Evolutionary conservation across 257 asterid species (phyloP).

Genomic region (Misopates orontium): DNA sequence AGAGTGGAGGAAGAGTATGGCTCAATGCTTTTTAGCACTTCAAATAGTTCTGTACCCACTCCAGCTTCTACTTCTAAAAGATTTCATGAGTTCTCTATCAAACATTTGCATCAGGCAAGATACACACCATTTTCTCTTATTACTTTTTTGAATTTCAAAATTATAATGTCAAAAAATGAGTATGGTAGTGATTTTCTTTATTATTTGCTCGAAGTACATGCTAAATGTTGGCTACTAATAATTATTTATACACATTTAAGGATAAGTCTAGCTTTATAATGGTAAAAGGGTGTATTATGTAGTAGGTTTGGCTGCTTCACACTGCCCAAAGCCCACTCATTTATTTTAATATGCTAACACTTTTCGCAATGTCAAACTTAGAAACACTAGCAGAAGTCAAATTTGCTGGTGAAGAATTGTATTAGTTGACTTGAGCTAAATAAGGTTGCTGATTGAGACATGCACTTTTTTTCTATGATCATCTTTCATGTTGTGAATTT

Average conservation of each 20-base stretch:
- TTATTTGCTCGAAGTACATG: background rate
- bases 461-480: background rate
- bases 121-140: conserved; percentile 18
- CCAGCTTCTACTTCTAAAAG: conserved; percentile 65
- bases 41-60: conserved; percentile 51
- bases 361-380: conserved; percentile 25
- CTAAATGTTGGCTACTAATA: conserved; percentile 5
- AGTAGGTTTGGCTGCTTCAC: background rate
- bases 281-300: too few species aligned
- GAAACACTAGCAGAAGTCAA: conserved; percentile 16
- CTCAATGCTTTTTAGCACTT: conserved; percentile 39
- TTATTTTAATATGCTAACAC: background rate
- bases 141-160: background rate
- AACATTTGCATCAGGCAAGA: conserved; percentile 37
- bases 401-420: conserved; percentile 17
- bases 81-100: conserved; percentile 25
- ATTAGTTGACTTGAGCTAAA: background rate
- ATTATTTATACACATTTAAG: too few species aligned
- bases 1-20: conserved; percentile 52
- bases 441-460: background rate
- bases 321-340: too few species aligned
- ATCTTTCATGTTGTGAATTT: background rate
- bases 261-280: too few species aligned
- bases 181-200: background rate
- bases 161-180: conserved; percentile 14